Evolutionary conservation across 202 grass and related monocot genomes (phyloP).

Genomic region (Panicum hallii): DNA sequence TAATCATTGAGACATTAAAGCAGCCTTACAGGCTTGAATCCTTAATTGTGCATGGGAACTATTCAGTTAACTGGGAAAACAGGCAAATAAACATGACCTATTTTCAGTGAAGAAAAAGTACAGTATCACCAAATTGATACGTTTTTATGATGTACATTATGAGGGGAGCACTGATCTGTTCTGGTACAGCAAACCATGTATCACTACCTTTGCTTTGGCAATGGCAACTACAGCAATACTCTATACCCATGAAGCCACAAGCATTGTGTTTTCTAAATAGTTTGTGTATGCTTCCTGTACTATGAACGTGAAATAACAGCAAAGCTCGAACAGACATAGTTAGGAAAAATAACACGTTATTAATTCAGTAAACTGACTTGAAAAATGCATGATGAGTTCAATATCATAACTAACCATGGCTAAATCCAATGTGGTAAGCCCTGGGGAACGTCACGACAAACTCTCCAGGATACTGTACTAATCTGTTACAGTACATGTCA

Average conservation of each 20-base stretch:
- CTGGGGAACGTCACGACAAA: slow-evolving; percentile 99
- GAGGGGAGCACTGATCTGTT: background rate
- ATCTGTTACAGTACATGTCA: slow-evolving; percentile 53
- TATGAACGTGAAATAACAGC: slow-evolving; percentile 11
- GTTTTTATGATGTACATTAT: background rate
- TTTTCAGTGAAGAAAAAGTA: background rate
- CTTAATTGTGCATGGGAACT: background rate
- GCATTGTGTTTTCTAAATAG: background rate
- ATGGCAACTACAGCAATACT: background rate
- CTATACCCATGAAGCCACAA: slow-evolving; percentile 4
- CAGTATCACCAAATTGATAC: background rate
- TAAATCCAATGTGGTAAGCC: slow-evolving; percentile 96
- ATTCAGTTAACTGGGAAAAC: background rate
- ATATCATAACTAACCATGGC: slow-evolving; percentile 69
- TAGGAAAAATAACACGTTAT: background rate
- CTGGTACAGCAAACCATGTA: background rate
- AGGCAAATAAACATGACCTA: background rate
- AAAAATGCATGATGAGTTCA: slow-evolving; percentile 20
- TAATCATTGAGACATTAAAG: slow-evolving; percentile 15
- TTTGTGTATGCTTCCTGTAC: background rate
- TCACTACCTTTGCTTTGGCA: background rate
- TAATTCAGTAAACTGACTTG: background rate
- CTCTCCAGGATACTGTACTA: slow-evolving; percentile 95
- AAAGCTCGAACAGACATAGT: background rate
- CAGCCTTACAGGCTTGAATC: background rate